phyloP scores from a whole-genome alignment of 306 rosid species.

The Alnus rubra region DNA sequence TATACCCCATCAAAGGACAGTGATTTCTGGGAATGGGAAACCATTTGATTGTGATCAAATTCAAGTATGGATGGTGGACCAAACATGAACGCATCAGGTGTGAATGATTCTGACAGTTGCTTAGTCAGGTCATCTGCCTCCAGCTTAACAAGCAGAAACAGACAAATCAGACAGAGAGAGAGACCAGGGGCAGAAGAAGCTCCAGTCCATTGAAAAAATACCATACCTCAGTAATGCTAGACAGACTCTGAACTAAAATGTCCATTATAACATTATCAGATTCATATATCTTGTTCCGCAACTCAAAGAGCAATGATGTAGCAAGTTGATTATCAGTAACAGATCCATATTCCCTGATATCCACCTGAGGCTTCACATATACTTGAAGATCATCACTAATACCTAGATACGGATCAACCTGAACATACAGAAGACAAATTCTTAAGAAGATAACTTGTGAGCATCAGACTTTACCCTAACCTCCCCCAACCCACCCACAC shows the following conservation, averaged over 20 bases:
- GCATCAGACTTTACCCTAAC: constrained; percentile 15
- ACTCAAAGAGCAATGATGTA: constrained; percentile 49
- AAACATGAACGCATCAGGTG: constrained; percentile 78
- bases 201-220: constrained; percentile 14
- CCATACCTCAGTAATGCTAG: constrained; percentile 63
- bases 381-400: constrained; percentile 75
- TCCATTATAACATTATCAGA: constrained; percentile 50
- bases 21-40: constrained; percentile 48
- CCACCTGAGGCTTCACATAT: constrained; percentile 61
- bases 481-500: not conserved
- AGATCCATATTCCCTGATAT: constrained; percentile 62
- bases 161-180: constrained; percentile 20
- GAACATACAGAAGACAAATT: constrained; percentile 20
- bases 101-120: constrained; percentile 66
- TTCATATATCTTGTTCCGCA: constrained; percentile 58
- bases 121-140: constrained; percentile 55
- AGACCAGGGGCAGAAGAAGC: not conserved
- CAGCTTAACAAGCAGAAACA: constrained; percentile 60
- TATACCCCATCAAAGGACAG: constrained; percentile 61
- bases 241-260: constrained; percentile 56
- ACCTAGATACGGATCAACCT: constrained; percentile 88
- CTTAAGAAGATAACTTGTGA: not conserved
- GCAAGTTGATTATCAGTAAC: constrained; percentile 71
- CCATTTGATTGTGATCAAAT: constrained; percentile 43
- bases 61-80: constrained; percentile 73